phyloP scores from a whole-genome alignment of 179 eudicot species.

The Beta corolliflora region DNA sequence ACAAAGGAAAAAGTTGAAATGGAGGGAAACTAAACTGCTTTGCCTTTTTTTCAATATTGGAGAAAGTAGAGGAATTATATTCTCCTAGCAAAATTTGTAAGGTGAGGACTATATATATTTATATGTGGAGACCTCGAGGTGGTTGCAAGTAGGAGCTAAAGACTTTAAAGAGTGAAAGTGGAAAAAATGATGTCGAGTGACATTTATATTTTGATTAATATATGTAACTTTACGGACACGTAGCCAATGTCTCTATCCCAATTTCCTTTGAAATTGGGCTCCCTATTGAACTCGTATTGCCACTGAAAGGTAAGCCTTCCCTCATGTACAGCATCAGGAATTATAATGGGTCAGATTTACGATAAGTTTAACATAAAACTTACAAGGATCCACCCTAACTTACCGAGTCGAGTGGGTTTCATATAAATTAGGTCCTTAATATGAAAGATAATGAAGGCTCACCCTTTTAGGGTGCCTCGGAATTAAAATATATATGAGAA shows the following conservation, averaged over 20 bases:
- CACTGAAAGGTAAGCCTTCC: too few relatives aligned
- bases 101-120: not conserved
- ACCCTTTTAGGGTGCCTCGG: too few relatives aligned
- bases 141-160: not conserved
- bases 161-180: not conserved
- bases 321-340: too few relatives aligned
- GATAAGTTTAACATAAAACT: too few relatives aligned
- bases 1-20: conserved; percentile 1
- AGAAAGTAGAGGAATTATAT: conserved; percentile 8
- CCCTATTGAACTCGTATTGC: not conserved
- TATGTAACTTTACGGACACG: not conserved
- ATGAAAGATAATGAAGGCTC: too few relatives aligned
- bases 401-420: too few relatives aligned
- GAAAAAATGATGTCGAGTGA: conserved; percentile 1
- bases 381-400: too few relatives aligned
- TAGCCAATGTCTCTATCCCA: not conserved
- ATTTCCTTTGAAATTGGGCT: too few relatives aligned
- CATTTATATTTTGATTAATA: not conserved
- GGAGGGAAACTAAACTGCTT: conserved; percentile 18
- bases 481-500: too few relatives aligned
- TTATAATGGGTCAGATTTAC: too few relatives aligned
- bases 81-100: not conserved
- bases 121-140: not conserved
- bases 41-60: not conserved
- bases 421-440: too few relatives aligned